Conservation (phyloP, 1,139 yeast species). For the Arxiozyma bovina region DNA sequence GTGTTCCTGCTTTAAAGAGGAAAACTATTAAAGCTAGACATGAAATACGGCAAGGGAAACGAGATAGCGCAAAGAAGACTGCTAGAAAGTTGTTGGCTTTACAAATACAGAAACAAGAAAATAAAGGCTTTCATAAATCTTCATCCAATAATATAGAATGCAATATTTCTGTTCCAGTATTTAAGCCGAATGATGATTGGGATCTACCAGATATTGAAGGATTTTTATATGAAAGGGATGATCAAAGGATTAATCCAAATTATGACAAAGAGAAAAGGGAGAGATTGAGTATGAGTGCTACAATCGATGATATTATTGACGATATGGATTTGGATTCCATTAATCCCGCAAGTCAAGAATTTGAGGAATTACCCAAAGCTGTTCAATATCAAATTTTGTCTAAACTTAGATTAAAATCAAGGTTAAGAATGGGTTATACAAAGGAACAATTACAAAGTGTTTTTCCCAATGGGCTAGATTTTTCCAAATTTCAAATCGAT, state of each 20-base stretch:
- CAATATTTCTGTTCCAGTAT: conserved; percentile 18
- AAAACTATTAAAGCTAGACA: conserved; percentile 64
- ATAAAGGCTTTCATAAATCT: background rate
- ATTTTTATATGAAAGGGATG: conserved; percentile 39
- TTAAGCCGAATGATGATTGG: conserved; percentile 61
- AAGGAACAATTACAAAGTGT: conserved; percentile 73
- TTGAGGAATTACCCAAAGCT: conserved; percentile 58
- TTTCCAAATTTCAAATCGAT: conserved; percentile 84
- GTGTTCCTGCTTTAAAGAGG: conserved; percentile 79
- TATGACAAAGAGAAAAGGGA: conserved; percentile 51
- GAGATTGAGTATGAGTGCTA: conserved; percentile 36
- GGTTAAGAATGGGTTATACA: conserved; percentile 90
- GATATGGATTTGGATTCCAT: conserved; percentile 61
- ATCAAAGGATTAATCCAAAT: conserved; percentile 65
- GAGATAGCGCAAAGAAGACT: conserved; percentile 60
- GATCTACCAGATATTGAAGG: conserved; percentile 67
- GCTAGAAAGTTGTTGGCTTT: conserved; percentile 76
- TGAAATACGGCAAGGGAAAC: conserved; percentile 64
- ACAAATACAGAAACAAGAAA: conserved; percentile 51
- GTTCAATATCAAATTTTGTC: conserved; percentile 85
- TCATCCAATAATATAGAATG: background rate
- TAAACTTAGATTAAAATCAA: conserved; percentile 69
- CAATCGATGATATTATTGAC: conserved; percentile 58
- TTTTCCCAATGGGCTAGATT: conserved; percentile 81
- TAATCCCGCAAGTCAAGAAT: conserved; percentile 62